Base-by-base conservation (phyloP, 2,329 filamentous ascomycete species). In the Myriosclerotinia scirpicola region DNA sequence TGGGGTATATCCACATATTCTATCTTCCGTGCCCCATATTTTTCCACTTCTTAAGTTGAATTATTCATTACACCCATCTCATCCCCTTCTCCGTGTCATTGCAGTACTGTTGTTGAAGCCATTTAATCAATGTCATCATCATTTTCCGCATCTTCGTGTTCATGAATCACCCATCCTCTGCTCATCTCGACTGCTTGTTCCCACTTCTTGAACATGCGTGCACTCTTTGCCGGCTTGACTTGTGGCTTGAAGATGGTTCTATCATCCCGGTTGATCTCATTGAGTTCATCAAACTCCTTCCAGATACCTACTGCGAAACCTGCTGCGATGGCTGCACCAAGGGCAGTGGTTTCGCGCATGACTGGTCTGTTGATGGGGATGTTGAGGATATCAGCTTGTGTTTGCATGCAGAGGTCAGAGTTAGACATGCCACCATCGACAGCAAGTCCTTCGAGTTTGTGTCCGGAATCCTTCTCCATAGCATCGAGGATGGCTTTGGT, bases 381-480 rank as follows among this genome's bases (percentile, higher is more conserved):
- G 66, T 88, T 80, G 73, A 90, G 92, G 61, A 97, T 85, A 79
- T 96, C 90, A 69, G 93, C 90, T 83, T 97, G 93, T 6, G 90
- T 92, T 83, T 69, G 92, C 93, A 97, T 97, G 79, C 89, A 92
- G 66, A 96, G 83, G 76, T 93, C 90, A 14, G 91, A 94, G 79
- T 92, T 94, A 73, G 90, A 93, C 84, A 97, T 91, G 67, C 93
- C 93, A 67, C 93, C 93, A 75, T 97, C 93, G 54, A 96, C 93
- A 44, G 91, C 89, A 54, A 97, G 83, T 71, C 89, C 86, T 67
- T 86, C 84, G 42, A 97, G 84, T 70, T 86, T 86, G 76, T 93
- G 88, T 46, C 88, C 88, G 64, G 89, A 93, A 79, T 96, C 93
- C 72, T 89, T 87, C 75, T 91, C 91, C 93, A 97, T 97, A 69